Percentiles rank a stretch among this genome's conserved stretches.
Evolutionary conservation across 768 basidiomycete genomes (phyloP).

Genomic region (Suillus ampliporus): DNA sequence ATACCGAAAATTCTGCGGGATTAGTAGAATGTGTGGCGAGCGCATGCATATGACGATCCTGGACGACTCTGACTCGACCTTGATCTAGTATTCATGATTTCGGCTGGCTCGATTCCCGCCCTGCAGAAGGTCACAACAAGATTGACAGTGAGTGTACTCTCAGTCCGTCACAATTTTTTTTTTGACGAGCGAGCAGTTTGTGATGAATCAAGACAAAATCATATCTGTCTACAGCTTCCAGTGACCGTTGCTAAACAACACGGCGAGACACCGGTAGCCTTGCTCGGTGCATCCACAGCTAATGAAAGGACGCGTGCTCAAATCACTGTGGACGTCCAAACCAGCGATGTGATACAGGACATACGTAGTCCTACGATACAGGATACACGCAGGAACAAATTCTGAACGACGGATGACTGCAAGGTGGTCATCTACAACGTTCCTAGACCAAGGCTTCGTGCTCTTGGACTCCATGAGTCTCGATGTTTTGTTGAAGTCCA

Average conservation of each 20-base stretch:
- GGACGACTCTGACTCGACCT: background rate
- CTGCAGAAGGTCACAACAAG: slow-evolving; percentile 43
- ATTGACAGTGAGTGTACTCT: slow-evolving; percentile 45
- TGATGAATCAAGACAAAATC: slow-evolving; percentile 51
- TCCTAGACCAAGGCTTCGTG: slow-evolving; percentile 56
- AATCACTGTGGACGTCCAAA: slow-evolving; percentile 56
- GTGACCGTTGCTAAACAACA: slow-evolving; percentile 56
- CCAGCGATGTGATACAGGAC: slow-evolving; percentile 46
- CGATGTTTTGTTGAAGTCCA: slow-evolving; percentile 60
- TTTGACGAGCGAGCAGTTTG: slow-evolving; percentile 41
- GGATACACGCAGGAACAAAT: slow-evolving; percentile 36
- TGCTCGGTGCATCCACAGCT: slow-evolving; percentile 38
- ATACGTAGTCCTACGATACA: slow-evolving; percentile 51
- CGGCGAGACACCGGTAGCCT: slow-evolving; percentile 47
- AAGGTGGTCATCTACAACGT: slow-evolving; percentile 44
- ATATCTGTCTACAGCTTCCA: slow-evolving; percentile 60
- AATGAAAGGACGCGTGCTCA: slow-evolving; percentile 41
- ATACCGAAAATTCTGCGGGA: slow-evolving; percentile 46
- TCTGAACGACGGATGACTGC: slow-evolving; percentile 49
- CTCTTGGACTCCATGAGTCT: slow-evolving; percentile 55
- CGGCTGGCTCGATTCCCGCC: slow-evolving; percentile 58
- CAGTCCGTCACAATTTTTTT: background rate
- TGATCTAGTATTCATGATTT: slow-evolving; percentile 58
- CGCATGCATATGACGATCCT: background rate
- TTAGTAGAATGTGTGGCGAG: slow-evolving; percentile 48